These are phyloP conservation scores for Microbotryomycetes sp. DNA, from an alignment of 1,284 basidiomycete species.

Conservation along the genomic window DNA sequence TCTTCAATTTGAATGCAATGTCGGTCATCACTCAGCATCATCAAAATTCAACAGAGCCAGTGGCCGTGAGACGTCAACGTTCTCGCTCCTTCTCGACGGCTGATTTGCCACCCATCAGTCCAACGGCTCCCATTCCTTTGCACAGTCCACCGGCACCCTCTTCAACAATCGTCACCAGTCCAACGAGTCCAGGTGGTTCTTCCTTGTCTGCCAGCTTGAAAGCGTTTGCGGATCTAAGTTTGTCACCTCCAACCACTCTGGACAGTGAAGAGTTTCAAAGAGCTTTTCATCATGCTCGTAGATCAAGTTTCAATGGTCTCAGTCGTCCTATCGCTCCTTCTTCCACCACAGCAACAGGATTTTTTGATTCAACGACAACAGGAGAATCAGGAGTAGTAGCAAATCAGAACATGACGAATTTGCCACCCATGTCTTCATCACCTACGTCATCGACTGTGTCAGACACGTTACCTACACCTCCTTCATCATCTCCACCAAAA, in stretches of 20 bases:
- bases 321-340: constrained; percentile 6
- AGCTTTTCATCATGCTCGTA: constrained; percentile 25
- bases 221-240: constrained; percentile 18
- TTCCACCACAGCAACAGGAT: neutral
- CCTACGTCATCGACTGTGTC: constrained; percentile 8
- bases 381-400: neutral
- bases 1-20: too few species aligned
- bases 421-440: constrained; percentile 10
- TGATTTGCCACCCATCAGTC: neutral
- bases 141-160: neutral
- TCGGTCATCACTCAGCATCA: too few species aligned
- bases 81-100: neutral
- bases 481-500: constrained; percentile 15
- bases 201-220: constrained; percentile 24
- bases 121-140: neutral
- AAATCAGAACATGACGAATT: neutral
- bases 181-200: constrained; percentile 1
- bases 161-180: neutral
- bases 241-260: constrained; percentile 14
- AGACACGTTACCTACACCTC: constrained; percentile 19
- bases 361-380: neutral
- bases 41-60: neutral
- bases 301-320: neutral
- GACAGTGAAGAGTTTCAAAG: constrained; percentile 20
- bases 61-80: neutral